Percentiles rank a stretch among this genome's conserved stretches.
phyloP scores from a whole-genome alignment of 495 filamentous ascomycete genomes.

The Lasiosphaeris hirsuta region DNA sequence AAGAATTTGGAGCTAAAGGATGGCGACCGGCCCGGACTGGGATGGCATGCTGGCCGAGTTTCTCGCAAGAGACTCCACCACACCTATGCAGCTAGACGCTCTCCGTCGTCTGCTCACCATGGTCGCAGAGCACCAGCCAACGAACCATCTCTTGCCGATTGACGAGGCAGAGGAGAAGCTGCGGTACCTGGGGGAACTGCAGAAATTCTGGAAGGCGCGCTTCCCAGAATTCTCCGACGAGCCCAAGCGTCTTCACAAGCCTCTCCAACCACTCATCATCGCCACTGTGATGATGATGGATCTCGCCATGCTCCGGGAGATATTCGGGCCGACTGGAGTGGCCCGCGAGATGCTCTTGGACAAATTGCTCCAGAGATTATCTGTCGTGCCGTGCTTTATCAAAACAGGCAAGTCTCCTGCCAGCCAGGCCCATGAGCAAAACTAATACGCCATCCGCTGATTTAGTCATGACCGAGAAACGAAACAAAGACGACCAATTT shows the following conservation, averaged over 20 bases:
- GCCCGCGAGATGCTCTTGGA: neutral
- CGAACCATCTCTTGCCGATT: neutral
- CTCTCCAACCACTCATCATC: neutral
- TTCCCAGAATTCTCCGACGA: neutral
- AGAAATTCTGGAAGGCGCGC: neutral
- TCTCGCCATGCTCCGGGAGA: neutral
- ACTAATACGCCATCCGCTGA: neutral
- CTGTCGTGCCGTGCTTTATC: slow-evolving; percentile 1
- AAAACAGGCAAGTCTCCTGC: slow-evolving; percentile 1
- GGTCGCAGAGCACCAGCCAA: neutral
- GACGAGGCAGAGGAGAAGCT: slow-evolving; percentile 1
- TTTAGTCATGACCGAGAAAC: neutral
- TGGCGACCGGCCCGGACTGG: neutral
- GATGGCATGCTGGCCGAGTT: neutral
- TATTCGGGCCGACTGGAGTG: neutral
- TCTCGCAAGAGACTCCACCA: neutral
- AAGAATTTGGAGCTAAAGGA: neutral
- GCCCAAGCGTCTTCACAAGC: neutral
- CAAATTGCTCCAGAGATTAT: neutral
- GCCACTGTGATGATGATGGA: slow-evolving; percentile 4
- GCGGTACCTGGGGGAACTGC: neutral
- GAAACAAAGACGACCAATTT: neutral
- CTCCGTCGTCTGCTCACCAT: neutral
- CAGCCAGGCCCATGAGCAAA: neutral
- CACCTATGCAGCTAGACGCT: neutral